Evolutionary conservation across 441 rosid genomes (phyloP).

Genomic region (Raphanus hybrid): DNA sequence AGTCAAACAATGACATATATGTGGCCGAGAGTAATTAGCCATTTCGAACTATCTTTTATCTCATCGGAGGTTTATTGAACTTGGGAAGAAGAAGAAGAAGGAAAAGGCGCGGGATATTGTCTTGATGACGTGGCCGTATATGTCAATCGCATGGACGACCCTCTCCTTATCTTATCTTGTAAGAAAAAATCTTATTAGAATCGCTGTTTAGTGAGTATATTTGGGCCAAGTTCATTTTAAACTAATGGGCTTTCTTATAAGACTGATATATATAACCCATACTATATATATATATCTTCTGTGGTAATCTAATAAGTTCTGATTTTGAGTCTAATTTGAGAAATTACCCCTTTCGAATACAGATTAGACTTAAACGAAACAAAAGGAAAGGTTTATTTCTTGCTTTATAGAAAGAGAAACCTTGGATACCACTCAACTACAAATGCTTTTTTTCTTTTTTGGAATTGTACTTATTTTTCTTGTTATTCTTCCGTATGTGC

Average conservation of each 20-base stretch:
- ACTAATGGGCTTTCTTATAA: neutral
- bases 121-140: conserved; percentile 33
- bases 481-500: neutral
- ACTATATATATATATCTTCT: neutral
- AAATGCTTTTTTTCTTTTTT: neutral
- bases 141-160: conserved; percentile 2
- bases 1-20: conserved; percentile 75
- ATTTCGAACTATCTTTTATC: conserved; percentile 34
- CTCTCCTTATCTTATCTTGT: conserved; percentile 36
- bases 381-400: conserved; percentile 10
- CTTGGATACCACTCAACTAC: conserved; percentile 38
- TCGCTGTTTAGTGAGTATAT: neutral
- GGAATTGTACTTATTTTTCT: neutral
- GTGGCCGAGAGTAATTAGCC: conserved; percentile 63
- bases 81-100: too few relatives aligned
- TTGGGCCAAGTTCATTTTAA: neutral
- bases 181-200: neutral
- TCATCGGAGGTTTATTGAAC: too few relatives aligned
- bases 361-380: neutral
- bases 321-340: neutral
- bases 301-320: neutral
- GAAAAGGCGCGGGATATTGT: conserved; percentile 20
- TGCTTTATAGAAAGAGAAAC: conserved; percentile 25
- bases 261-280: neutral
- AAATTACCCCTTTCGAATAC: conserved; percentile 16